These are phyloP conservation scores for Naematelia aurantialba DNA, from an alignment of 768 basidiomycete genomes.

Conservation along the genomic window DNA sequence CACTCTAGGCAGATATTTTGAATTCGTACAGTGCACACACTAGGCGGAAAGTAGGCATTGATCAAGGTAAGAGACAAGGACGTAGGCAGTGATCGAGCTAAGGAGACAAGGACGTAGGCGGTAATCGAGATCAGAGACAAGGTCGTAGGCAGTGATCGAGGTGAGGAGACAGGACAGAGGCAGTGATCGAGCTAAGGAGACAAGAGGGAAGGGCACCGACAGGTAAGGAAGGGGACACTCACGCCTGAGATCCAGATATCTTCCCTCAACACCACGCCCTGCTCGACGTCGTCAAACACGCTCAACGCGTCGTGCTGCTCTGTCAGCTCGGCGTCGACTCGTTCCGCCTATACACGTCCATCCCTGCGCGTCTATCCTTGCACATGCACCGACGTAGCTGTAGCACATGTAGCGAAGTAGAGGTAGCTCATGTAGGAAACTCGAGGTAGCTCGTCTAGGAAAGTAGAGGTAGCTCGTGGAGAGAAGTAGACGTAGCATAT, in stretches of 20 bases:
- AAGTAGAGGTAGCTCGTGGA: not conserved
- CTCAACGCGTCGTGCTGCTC: conserved; percentile 62
- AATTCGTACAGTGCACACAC: too few relatives aligned
- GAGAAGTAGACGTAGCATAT: not conserved
- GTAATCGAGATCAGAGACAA: not conserved
- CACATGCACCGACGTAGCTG: not conserved
- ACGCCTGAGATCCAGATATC: conserved; percentile 69
- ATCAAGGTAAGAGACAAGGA: too few relatives aligned
- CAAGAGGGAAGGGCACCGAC: too few relatives aligned
- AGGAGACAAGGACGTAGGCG: too few relatives aligned
- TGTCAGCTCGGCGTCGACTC: conserved; percentile 38
- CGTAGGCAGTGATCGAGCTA: too few relatives aligned
- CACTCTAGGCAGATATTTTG: too few relatives aligned
- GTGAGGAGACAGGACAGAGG: too few relatives aligned
- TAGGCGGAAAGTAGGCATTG: too few relatives aligned
- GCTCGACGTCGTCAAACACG: conserved; percentile 63
- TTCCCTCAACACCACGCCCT: conserved; percentile 60
- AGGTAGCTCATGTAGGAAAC: not conserved
- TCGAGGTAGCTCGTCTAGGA: not conserved
- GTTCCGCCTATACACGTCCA: not conserved
- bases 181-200: too few relatives aligned
- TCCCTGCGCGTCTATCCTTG: not conserved
- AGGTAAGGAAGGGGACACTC: too few relatives aligned
- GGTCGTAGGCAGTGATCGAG: not conserved
- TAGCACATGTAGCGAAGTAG: not conserved